Base-by-base conservation (phyloP, 441 rosid genomes). In the Pelargonium citronellum region DNA sequence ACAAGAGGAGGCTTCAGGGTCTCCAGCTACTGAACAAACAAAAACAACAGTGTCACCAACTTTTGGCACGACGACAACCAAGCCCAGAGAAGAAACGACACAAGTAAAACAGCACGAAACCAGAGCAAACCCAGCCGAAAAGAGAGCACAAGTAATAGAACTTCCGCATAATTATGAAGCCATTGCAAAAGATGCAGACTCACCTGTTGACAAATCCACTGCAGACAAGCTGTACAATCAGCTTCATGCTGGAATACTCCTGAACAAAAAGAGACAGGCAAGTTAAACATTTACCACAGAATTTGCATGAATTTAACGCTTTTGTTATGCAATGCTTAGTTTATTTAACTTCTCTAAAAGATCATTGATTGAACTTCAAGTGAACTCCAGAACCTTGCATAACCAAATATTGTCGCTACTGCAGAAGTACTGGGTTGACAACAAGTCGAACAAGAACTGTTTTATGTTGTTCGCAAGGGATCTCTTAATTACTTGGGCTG, bases 381-480 rank as follows among this genome's bases (percentile, higher is more conserved):
- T 37, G 41, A 37, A 37, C 41, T 37, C 41, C 41, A 5, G 41
- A 37, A 37, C 41, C 41, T 5, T 37, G 3, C 0, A 37, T 37
- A 37, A 37, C 41, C 41, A 37, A 37, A 37, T 5, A 16, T 61
- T 66, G 1, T n/a, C 0, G 0, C 12, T 69, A 46, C 73, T 73
- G 84, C 82, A 88, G 81, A 86, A 85, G 70, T 84, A 81, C 39
- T 79, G 87, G 94, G 79, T 87, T 46, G 90, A 89, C 17, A 79
- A 83, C 81, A 71, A 72, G 64, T 72, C 70, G 20, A 80, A 83
- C 72, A 78, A 70, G 64, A 89, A 87, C 76, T 80, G 90, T 83
- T 86, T 88, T 83, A 81, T 84, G 84, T 19, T 89, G 80, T 87
- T 74, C 71, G 84, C 94, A 62, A 80, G 83, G 72, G 83, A 69